Evolutionary conservation across 768 basidiomycete species (phyloP).

Genomic region (Tremella yokohamensis): DNA sequence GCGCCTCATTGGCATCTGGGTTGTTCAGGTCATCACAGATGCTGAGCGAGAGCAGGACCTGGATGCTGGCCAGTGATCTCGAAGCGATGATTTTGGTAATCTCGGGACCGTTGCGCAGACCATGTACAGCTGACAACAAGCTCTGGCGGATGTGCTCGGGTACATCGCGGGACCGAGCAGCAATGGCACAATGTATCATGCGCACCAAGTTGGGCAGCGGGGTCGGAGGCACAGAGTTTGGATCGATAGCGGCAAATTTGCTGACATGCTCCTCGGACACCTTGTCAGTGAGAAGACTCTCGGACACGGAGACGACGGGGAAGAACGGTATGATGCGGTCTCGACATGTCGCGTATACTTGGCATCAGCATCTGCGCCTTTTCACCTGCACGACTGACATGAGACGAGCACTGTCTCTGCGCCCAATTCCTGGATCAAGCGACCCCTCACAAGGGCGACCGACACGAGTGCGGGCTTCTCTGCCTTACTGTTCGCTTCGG

Average conservation of each 20-base stretch:
- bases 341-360: conserved; percentile 11
- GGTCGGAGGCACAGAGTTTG: conserved; percentile 21
- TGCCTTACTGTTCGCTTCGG: not conserved
- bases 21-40: conserved; percentile 19
- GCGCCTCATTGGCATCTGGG: conserved; percentile 7
- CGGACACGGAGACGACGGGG: conserved; percentile 25
- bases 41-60: conserved; percentile 17
- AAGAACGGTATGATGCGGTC: conserved; percentile 25
- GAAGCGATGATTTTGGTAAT: not conserved
- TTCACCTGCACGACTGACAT: not conserved
- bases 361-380: not conserved
- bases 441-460: conserved; percentile 3
- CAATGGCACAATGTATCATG: conserved; percentile 24
- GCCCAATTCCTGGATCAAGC: conserved; percentile 5
- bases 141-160: conserved; percentile 17
- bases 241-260: conserved; percentile 10
- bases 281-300: conserved; percentile 8
- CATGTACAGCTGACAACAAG: not conserved
- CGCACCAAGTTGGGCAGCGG: conserved; percentile 22
- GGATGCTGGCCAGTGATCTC: conserved; percentile 7
- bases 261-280: not conserved
- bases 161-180: conserved; percentile 18
- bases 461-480: conserved; percentile 7
- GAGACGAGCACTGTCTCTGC: conserved; percentile 6
- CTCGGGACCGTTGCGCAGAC: not conserved